Percentiles rank a stretch among this genome's conserved stretches.
These are phyloP conservation scores for Coemansia aciculifera DNA, from an alignment of 192 early-diverging fungal genomes.

Conservation along the genomic window DNA sequence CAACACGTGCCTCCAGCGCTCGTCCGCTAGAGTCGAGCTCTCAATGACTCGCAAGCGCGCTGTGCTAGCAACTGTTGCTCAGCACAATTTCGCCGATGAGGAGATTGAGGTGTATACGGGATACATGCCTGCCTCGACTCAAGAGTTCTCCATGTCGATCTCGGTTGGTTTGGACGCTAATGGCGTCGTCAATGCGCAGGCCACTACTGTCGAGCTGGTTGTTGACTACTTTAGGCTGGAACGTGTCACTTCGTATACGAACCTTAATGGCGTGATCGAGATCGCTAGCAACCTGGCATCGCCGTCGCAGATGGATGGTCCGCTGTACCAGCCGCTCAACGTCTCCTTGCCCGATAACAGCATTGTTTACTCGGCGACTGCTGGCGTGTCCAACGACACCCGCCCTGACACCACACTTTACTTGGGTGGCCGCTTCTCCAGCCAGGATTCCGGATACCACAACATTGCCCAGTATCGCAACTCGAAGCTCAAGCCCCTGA, in stretches of 20 bases:
- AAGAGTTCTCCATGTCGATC: constrained; percentile 55
- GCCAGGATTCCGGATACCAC: constrained; percentile 28
- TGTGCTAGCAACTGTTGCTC: constrained; percentile 37
- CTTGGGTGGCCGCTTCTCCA: constrained; percentile 65
- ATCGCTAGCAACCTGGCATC: constrained; percentile 26
- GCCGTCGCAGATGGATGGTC: constrained; percentile 15
- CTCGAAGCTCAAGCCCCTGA: constrained; percentile 23
- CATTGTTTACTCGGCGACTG: constrained; percentile 51
- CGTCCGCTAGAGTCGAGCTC: constrained; percentile 29
- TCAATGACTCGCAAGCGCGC: constrained; percentile 23
- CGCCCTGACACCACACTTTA: constrained; percentile 41
- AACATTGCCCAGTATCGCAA: constrained; percentile 65
- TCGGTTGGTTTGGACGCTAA: constrained; percentile 40
- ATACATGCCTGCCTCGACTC: constrained; percentile 53
- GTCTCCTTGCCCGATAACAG: constrained; percentile 48
- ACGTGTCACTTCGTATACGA: constrained; percentile 37
- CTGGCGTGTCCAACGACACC: constrained; percentile 31
- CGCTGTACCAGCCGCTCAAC: constrained; percentile 43
- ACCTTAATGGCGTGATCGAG: constrained; percentile 50
- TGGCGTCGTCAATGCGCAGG: constrained; percentile 18
- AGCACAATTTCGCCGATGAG: constrained; percentile 50
- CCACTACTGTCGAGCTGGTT: constrained; percentile 37
- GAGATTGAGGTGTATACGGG: constrained; percentile 54
- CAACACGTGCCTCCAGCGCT: constrained; percentile 48
- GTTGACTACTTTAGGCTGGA: constrained; percentile 42